Conservation (phyloP, 805 yeast genomes). For the Metschnikowia similis region DNA sequence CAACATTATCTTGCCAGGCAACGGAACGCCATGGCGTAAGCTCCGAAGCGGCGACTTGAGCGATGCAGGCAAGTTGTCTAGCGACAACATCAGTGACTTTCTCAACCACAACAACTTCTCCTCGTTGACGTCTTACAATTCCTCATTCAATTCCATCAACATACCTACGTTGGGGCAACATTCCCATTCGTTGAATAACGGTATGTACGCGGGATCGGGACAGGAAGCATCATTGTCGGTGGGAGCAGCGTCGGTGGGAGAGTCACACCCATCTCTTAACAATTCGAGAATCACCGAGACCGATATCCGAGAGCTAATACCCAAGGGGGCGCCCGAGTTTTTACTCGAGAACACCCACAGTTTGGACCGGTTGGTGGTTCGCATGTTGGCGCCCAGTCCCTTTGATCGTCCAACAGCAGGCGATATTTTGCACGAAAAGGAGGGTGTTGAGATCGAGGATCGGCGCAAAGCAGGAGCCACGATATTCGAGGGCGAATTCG, state of each 20-base stretch:
- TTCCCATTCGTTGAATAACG: slow-evolving; percentile 3
- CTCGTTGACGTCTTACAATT: slow-evolving; percentile 30
- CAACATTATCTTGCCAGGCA: slow-evolving; percentile 89
- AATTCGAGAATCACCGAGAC: slow-evolving; percentile 1
- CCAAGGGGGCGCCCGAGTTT: slow-evolving; percentile 85
- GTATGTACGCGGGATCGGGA: background rate
- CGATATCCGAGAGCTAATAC: slow-evolving; percentile 42
- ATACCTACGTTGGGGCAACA: slow-evolving; percentile 12
- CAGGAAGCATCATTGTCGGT: background rate
- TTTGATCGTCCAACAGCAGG: slow-evolving; percentile 74
- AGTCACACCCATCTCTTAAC: slow-evolving; percentile 1
- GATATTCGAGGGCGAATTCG: slow-evolving; percentile 92
- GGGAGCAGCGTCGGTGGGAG: background rate
- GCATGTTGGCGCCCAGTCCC: slow-evolving; percentile 89
- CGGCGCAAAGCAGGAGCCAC: slow-evolving; percentile 90
- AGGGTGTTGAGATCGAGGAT: slow-evolving; percentile 71
- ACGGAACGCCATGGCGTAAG: slow-evolving; percentile 96
- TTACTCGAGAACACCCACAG: slow-evolving; percentile 52
- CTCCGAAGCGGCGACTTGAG: slow-evolving; percentile 90
- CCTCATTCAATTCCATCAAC: slow-evolving; percentile 18
- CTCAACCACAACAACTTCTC: slow-evolving; percentile 35
- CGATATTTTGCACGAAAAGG: slow-evolving; percentile 63
- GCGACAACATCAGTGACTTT: slow-evolving; percentile 42
- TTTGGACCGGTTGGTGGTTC: slow-evolving; percentile 73
- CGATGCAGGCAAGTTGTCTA: slow-evolving; percentile 84